A percentile compares a stretch with the other conserved stretches of the same genome.
These are phyloP conservation scores for Monosporozyma solicola DNA, from an alignment of 805 yeast species.

Conservation along the genomic window DNA sequence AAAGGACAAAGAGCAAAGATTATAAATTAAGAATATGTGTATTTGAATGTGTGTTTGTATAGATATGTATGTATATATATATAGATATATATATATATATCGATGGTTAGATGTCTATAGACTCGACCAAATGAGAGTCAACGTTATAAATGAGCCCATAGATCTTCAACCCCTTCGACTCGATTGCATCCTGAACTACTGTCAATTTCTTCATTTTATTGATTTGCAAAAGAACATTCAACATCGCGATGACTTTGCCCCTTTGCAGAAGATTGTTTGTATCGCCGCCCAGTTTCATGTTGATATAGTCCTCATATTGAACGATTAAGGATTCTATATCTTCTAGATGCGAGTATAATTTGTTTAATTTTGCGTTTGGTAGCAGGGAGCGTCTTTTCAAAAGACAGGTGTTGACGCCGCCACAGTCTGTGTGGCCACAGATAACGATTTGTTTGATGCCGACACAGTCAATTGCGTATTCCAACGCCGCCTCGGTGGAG, in stretches of 20 bases:
- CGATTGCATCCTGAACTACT: constrained; percentile 3
- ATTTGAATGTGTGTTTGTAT: too few relatives aligned
- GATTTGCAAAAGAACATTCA: constrained; percentile 7
- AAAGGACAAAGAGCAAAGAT: too few relatives aligned
- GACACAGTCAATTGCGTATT: constrained; percentile 78
- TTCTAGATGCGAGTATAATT: constrained; percentile 36
- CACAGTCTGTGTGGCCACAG: constrained; percentile 94
- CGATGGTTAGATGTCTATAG: neutral
- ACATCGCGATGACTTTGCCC: constrained; percentile 4
- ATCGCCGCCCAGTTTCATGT: too few relatives aligned
- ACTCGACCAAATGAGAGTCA: constrained; percentile 46
- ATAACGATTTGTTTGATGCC: constrained; percentile 74
- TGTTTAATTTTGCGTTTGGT: constrained; percentile 17
- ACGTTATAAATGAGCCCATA: constrained; percentile 84
- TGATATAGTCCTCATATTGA: constrained; percentile 16
- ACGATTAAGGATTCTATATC: constrained; percentile 62
- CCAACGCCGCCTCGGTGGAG: constrained; percentile 68
- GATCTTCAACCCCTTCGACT: constrained; percentile 40
- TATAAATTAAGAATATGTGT: too few relatives aligned
- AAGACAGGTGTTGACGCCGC: constrained; percentile 72
- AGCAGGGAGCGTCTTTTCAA: constrained; percentile 36
- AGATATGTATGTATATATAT: too few relatives aligned
- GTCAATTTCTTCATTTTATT: constrained; percentile 3
- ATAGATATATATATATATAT: too few relatives aligned
- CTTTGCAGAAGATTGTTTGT: neutral